Conservation (phyloP, 2,329 filamentous ascomycete genomes). For the Beauveria sp. region DNA sequence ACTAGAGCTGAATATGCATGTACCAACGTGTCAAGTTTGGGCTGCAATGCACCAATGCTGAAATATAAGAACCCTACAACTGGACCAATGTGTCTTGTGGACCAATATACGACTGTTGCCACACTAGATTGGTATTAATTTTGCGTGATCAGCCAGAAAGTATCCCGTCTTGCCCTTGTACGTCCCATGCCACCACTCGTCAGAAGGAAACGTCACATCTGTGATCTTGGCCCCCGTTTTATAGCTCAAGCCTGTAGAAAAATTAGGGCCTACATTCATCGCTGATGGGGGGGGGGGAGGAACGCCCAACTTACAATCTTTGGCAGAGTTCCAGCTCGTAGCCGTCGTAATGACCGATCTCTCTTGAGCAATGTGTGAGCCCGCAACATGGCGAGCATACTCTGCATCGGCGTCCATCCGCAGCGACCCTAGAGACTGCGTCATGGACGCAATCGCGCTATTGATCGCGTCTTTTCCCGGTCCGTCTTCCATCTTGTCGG, state of each 20-base stretch:
- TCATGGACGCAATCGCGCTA: conserved; percentile 31
- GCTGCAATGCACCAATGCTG: neutral
- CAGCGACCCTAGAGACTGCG: conserved; percentile 28
- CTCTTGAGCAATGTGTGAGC: neutral
- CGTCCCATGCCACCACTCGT: conserved; percentile 5
- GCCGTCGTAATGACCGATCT: neutral
- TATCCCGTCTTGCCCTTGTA: conserved; percentile 4
- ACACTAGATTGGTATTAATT: neutral
- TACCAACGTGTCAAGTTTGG: neutral
- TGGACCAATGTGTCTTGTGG: neutral
- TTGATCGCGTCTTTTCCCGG: conserved; percentile 19
- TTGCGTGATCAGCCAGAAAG: neutral
- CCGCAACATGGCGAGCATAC: conserved; percentile 35
- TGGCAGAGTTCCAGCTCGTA: neutral
- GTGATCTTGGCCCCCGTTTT: neutral
- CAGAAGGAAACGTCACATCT: neutral
- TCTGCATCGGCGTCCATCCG: conserved; percentile 39
- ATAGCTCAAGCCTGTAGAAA: neutral
- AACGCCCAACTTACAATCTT: neutral
- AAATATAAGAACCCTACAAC: neutral
- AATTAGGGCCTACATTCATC: neutral
- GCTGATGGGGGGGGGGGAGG: neutral
- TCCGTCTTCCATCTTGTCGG: conserved; percentile 21
- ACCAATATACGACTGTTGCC: neutral
- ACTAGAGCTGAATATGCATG: neutral